Evolutionary conservation across 2,329 filamentous ascomycete species (phyloP), one percentile per base, ranked within the genome.

Genomic region (Arachnomyces sp.): DNA sequence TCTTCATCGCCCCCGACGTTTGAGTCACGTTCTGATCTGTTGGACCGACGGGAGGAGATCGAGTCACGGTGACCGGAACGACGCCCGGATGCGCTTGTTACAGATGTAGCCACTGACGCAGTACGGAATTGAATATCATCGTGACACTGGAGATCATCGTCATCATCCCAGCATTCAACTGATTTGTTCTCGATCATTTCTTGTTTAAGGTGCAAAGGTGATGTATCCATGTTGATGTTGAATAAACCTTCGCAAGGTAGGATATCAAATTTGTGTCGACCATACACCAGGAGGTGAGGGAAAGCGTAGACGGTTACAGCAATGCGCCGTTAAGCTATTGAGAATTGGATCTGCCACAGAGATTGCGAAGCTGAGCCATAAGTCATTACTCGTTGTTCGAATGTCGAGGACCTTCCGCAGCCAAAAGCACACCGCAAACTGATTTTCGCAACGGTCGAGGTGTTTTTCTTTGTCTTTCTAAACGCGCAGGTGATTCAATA

Each of bases 21-120:
- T 1, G 82, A 86, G 38, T 86, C 83, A 34, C 87, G 76, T 56
- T 93, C 89, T 40, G 86, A 95, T 52, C 83, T 83, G 53, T 87
- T 78, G 13, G 88, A 93, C 49, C 80, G 68, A 52, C 86, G 83
- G 43, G 86, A 94, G 1, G 89, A 95, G 41, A 84, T 78, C 13
- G 84, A 88, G 53, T 88, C 84, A 48, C 85, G 78, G 45, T 78
- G 74, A 44, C 59, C 62, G 9, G 63, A 67, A 28, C 59, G 62
- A 18, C 62, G 61, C 34, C 63, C 51, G 34, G 66, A 68, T 30
- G 60, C 65, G 25, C 62, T 66, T 11, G 66, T 61, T 30, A 68
- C 54, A 7, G 67, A 69, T 8, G 68, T 69, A 32, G 66, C 60
- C 25, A 61, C 64, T 16, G 69, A 72, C 17, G 61, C 58, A 36